A percentile compares a stretch with the other conserved stretches of the same genome.
Evolutionary conservation across 306 rosid species (phyloP).

Genomic region (Biancaea sappan): DNA sequence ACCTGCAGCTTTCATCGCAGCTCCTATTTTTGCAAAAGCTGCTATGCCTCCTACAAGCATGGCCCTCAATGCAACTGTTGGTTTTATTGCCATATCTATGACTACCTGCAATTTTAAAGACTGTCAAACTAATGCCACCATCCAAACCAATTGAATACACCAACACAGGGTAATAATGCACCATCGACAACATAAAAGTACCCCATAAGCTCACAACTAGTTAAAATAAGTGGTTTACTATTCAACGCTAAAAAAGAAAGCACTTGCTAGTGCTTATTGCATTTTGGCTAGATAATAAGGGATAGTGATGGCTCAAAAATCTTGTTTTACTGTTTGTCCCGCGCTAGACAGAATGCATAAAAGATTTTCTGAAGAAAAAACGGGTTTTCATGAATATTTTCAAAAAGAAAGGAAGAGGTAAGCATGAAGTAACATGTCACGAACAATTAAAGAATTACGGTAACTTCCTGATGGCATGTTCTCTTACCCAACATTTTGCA

Average conservation of each 20-base stretch:
- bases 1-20: constrained; percentile 68
- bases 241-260: neutral
- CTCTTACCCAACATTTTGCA: constrained; percentile 2
- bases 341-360: neutral
- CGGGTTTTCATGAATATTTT: neutral
- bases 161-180: neutral
- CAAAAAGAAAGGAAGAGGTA: neutral
- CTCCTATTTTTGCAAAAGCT: constrained; percentile 66
- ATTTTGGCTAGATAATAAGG: neutral
- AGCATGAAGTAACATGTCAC: neutral
- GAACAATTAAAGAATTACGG: neutral
- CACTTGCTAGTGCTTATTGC: neutral
- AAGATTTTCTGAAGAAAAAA: neutral
- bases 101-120: constrained; percentile 28
- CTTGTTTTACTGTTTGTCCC: neutral
- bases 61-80: constrained; percentile 71
- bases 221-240: neutral
- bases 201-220: too few relatives aligned
- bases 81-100: constrained; percentile 56
- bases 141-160: neutral
- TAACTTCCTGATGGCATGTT: neutral
- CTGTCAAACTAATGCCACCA: neutral
- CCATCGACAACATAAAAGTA: neutral
- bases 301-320: neutral
- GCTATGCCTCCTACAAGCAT: constrained; percentile 72